Conservation (phyloP, 768 basidiomycete species). For the Candolleomyces eurysporus region DNA sequence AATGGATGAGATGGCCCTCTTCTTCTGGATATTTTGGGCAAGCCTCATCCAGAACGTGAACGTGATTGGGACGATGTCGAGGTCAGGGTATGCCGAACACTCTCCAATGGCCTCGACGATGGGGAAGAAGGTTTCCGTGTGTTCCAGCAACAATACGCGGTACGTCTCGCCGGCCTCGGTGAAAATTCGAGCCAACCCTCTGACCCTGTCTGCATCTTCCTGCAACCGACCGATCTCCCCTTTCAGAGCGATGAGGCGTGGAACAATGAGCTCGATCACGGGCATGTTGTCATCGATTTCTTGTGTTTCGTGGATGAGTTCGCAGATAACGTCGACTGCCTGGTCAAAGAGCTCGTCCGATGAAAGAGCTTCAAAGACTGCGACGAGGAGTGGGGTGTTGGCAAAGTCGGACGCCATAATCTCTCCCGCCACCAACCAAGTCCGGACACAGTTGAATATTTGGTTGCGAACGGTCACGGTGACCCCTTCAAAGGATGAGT, state of each 20-base stretch:
- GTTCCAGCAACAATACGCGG: conserved; percentile 80
- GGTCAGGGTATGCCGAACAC: conserved; percentile 89
- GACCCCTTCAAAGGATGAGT: conserved; percentile 56
- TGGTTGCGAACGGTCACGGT: conserved; percentile 75
- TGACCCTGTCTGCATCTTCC: conserved; percentile 85
- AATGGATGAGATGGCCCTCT: conserved; percentile 63
- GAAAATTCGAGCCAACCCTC: conserved; percentile 88
- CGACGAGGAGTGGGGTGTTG: conserved; percentile 75
- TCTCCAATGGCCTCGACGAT: conserved; percentile 93
- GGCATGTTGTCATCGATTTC: conserved; percentile 93
- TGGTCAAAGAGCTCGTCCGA: conserved; percentile 90
- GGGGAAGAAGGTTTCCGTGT: conserved; percentile 90
- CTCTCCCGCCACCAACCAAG: conserved; percentile 90
- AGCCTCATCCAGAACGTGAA: conserved; percentile 99
- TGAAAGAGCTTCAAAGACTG: conserved; percentile 79
- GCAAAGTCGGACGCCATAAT: conserved; percentile 61
- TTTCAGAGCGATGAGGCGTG: conserved; percentile 75
- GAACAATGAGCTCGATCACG: conserved; percentile 85
- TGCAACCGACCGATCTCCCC: conserved; percentile 54
- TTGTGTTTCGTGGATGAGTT: conserved; percentile 96
- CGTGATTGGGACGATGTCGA: conserved; percentile 96
- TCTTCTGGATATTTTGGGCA: conserved; percentile 85
- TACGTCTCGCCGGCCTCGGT: conserved; percentile 99
- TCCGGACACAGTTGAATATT: conserved; percentile 79
- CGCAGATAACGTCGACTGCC: conserved; percentile 89